These are phyloP conservation scores for Spathaspora passalidarum DNA, from an alignment of 805 yeast species.

Conservation along the genomic window DNA sequence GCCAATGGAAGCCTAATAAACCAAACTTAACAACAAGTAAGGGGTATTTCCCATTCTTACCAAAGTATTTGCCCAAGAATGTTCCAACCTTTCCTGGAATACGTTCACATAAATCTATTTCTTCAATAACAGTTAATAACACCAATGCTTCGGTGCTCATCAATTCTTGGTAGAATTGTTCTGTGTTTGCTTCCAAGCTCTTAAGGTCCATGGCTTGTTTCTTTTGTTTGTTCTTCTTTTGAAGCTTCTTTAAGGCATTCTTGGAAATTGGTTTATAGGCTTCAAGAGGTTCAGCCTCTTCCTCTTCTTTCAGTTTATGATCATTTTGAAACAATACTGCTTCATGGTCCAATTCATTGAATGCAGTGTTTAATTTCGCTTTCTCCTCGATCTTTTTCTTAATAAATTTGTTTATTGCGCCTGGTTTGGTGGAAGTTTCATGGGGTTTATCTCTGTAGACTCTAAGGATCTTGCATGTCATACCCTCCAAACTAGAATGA, in stretches of 20 bases:
- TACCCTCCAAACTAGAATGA: conserved; percentile 9
- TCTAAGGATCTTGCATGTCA: conserved; percentile 15
- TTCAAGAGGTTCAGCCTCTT: conserved; percentile 4
- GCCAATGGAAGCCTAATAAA: conserved; percentile 44
- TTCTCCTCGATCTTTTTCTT: background rate
- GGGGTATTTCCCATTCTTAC: conserved; percentile 26
- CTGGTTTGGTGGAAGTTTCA: background rate
- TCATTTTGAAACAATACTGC: conserved; percentile 6
- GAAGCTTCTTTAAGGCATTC: conserved; percentile 15
- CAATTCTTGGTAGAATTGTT: conserved; percentile 31
- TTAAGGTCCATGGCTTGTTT: conserved; percentile 9
- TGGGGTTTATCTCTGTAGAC: conserved; percentile 9
- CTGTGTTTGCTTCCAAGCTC: conserved; percentile 9
- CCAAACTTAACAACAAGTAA: conserved; percentile 38
- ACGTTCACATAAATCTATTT: conserved; percentile 35
- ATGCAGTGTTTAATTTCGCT: conserved; percentile 7
- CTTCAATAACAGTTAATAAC: conserved; percentile 31
- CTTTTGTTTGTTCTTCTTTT: conserved; percentile 12
- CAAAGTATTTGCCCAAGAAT: conserved; percentile 20
- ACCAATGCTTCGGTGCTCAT: conserved; percentile 40
- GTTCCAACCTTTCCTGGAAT: conserved; percentile 23
- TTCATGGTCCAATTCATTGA: conserved; percentile 11
- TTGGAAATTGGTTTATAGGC: conserved; percentile 16
- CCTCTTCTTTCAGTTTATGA: background rate
- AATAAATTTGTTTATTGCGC: background rate